Evolutionary conservation across 2,329 filamentous ascomycete species (phyloP).

Genomic region (Aspergillus fructus): DNA sequence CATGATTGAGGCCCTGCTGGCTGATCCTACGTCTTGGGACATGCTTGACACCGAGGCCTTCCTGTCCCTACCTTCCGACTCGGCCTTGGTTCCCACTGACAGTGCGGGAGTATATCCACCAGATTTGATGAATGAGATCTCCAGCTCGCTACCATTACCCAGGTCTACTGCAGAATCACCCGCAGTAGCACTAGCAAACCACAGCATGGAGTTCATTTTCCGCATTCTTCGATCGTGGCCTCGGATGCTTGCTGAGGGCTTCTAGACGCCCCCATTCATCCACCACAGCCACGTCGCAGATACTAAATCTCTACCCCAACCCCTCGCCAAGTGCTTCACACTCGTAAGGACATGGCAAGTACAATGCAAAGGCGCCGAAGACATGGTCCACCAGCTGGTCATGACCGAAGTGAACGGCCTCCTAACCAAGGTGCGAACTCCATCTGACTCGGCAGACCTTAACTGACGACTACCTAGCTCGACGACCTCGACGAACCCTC

Average conservation of each 20-base stretch:
- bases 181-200: background rate
- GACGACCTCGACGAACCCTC: background rate
- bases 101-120: background rate
- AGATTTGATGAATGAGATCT: background rate
- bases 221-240: constrained; percentile 4
- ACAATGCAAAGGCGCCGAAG: background rate
- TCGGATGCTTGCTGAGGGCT: background rate
- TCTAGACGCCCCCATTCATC: constrained; percentile 1
- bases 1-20: background rate
- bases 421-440: background rate
- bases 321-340: constrained; percentile 1
- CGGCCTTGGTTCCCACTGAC: background rate
- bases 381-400: background rate
- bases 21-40: background rate
- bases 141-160: background rate
- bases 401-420: background rate
- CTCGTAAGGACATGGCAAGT: constrained; percentile 7
- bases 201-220: constrained; percentile 10
- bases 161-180: background rate
- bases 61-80: background rate
- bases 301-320: background rate
- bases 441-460: background rate
- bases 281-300: constrained; percentile 1
- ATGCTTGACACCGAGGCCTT: background rate
- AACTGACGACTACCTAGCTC: too few species aligned